phyloP scores from a whole-genome alignment of 2,329 filamentous ascomycete genomes.

The Aspergillus versicolor region DNA sequence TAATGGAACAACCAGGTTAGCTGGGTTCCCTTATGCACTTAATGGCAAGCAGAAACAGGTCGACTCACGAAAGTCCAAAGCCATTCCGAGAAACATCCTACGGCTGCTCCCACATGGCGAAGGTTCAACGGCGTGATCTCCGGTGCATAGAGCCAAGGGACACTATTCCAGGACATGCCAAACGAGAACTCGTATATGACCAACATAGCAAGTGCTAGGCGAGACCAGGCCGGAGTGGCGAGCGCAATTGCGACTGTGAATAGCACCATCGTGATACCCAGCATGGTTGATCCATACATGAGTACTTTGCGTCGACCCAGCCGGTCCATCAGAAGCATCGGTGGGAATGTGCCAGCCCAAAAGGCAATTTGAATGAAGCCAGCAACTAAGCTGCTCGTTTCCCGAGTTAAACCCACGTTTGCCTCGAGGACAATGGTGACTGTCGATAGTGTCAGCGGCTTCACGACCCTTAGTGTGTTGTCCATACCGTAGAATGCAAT shows the following conservation, averaged over 20 bases:
- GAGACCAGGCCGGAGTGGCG: not conserved
- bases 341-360: constrained; percentile 1
- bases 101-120: not conserved
- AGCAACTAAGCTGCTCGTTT: not conserved
- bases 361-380: constrained; percentile 2
- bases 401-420: not conserved
- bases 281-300: not conserved
- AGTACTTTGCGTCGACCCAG: not conserved
- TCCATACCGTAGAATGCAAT: not conserved
- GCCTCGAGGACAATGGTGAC: constrained; percentile 1
- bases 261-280: not conserved
- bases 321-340: not conserved
- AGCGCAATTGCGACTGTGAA: not conserved
- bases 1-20: not conserved
- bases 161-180: not conserved
- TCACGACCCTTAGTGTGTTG: too few relatives aligned
- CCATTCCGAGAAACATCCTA: not conserved
- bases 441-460: not conserved
- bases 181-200: not conserved
- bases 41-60: not conserved
- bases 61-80: not conserved
- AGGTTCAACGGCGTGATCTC: not conserved
- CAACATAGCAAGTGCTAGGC: not conserved
- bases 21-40: too few relatives aligned
- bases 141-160: not conserved